Conservation (phyloP, 2,329 filamentous ascomycete species). For the Ampelomyces quisqualis region DNA sequence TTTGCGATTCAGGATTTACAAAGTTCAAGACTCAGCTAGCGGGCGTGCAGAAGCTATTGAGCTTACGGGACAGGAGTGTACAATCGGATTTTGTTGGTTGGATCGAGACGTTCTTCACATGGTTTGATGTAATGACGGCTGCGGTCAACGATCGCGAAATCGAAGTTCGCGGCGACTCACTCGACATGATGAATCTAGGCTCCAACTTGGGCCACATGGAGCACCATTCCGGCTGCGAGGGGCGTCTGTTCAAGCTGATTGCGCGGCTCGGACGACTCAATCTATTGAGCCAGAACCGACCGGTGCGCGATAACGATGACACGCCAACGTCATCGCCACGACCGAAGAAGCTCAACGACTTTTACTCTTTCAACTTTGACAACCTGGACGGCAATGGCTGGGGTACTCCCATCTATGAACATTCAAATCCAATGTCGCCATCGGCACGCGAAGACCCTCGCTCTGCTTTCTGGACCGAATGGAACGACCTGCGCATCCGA, state of each 20-base stretch:
- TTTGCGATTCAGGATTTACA: constrained; percentile 88
- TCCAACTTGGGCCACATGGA: constrained; percentile 73
- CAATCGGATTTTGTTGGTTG: constrained; percentile 71
- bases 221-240: constrained; percentile 85
- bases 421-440: constrained; percentile 43
- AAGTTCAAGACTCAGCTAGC: constrained; percentile 93
- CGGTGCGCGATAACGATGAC: constrained; percentile 45
- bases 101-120: constrained; percentile 92
- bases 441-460: constrained; percentile 56
- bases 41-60: constrained; percentile 85
- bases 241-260: constrained; percentile 81
- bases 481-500: constrained; percentile 74
- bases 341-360: constrained; percentile 46
- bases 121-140: constrained; percentile 90
- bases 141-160: constrained; percentile 90
- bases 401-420: constrained; percentile 57
- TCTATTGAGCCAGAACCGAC: constrained; percentile 70
- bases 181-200: constrained; percentile 65
- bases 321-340: constrained; percentile 39
- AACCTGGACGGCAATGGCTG: constrained; percentile 70
- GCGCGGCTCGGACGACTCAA: constrained; percentile 82
- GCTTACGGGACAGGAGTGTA: constrained; percentile 66
- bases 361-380: constrained; percentile 56
- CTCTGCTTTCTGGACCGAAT: constrained; percentile 76
- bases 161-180: constrained; percentile 65